These are phyloP conservation scores for Leptographium lundbergii DNA, from an alignment of 2,329 filamentous ascomycete species.

Conservation along the genomic window DNA sequence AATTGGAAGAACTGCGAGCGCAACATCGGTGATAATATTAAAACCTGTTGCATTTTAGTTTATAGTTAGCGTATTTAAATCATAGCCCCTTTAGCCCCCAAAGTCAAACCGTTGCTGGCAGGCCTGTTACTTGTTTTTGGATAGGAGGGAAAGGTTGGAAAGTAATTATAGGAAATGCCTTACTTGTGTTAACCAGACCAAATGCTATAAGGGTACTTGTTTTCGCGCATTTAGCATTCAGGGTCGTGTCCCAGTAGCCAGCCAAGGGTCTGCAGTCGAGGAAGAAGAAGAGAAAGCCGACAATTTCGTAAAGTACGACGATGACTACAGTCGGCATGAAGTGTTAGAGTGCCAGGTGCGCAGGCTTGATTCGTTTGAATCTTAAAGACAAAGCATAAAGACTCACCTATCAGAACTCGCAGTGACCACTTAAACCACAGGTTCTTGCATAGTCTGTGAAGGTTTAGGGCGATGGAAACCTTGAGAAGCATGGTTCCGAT, in stretches of 20 bases:
- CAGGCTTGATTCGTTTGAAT: background rate
- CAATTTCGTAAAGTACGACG: conserved; percentile 13
- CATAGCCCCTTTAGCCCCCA: no score
- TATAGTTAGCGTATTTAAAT: background rate
- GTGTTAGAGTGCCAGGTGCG: background rate
- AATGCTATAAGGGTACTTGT: conserved; percentile 18
- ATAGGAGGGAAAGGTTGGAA: background rate
- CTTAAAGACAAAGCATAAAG: background rate
- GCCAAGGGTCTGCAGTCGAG: conserved; percentile 14
- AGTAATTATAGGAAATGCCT: background rate
- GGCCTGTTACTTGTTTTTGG: background rate
- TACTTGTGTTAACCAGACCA: conserved; percentile 26
- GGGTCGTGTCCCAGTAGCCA: conserved; percentile 13
- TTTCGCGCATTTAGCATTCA: conserved; percentile 11
- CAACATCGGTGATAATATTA: conserved; percentile 30
- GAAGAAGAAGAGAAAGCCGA: conserved; percentile 14
- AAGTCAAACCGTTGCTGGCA: background rate
- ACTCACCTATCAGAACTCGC: conserved; percentile 8
- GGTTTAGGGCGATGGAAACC: conserved; percentile 12
- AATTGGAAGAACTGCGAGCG: conserved; percentile 28
- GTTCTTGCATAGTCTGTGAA: conserved; percentile 12
- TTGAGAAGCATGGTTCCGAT: conserved; percentile 12
- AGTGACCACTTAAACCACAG: conserved; percentile 16
- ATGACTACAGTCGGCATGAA: conserved; percentile 4
- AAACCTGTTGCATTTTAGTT: conserved; percentile 10